Base-by-base conservation (phyloP, 2,329 filamentous ascomycete genomes). In the Xylaria sp. region DNA sequence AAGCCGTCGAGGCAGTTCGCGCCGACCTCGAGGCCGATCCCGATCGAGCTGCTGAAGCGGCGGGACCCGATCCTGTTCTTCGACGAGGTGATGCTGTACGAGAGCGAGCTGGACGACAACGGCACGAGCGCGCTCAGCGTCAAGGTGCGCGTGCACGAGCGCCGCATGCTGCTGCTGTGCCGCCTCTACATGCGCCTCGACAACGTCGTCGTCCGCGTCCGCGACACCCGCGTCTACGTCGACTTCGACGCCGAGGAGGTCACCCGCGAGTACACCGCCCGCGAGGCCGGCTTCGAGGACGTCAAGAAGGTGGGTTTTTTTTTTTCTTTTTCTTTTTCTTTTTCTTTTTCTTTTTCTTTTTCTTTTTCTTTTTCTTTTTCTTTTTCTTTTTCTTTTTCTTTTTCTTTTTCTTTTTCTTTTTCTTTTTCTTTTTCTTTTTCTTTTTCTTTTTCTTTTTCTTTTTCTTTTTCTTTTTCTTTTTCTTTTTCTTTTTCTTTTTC, bases 71-170 rank as follows among this genome's bases (percentile, higher is more conserved):
- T 99, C 61, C 76, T 96, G 4, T 97, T 97, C 80, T 96, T 95
- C 70, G 93, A 97, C 75, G 92, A 97, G 66, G 91, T 99, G 38
- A 86, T 97, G 65, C 81, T 99, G 44, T 99, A 96, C 72, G 94
- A 99, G 76, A 95, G 95, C 75, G 94, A 99, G 78, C 83, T 99
- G 43, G 94, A 96, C 56, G 94, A 99, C 73, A 99, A 99, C 69
- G 94, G 94, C 57, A 94, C 97, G 64, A 91, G 91, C 24, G 82
- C 97, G 69, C 80, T 95, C 54, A 95, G 88, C 58, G 91, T 89
- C 74, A 99, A 99, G 78, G 78, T 97, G 46, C 83, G 94, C 55
- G 93, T 97, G 52, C 97, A 97, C 87, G 91, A 92, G 50, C 85
- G 88, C 65, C 82, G 94, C 50, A 86, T 99, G 74, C 80, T 99